A percentile compares a stretch with the other conserved stretches of the same genome.
Evolutionary conservation across 106 monocot species (phyloP).

Genomic region (Allium cepa): DNA sequence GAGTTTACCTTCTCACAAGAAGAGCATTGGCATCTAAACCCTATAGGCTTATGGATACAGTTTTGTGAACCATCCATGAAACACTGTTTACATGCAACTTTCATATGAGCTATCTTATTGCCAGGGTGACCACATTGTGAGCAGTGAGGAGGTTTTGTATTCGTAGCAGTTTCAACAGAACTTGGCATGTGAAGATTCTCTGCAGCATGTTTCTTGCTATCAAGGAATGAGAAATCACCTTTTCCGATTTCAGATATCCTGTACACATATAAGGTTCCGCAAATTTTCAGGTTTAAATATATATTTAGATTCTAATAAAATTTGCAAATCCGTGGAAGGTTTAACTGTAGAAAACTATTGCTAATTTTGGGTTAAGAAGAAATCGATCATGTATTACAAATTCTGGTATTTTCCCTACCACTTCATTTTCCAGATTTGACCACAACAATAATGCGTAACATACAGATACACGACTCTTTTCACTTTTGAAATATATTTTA

Average conservation of each 20-base stretch:
- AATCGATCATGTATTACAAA: too few species aligned
- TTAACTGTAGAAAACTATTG: too few species aligned
- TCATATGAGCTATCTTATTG: constrained; percentile 51
- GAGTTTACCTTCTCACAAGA: constrained; percentile 54
- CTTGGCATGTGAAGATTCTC: constrained; percentile 16
- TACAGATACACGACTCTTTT: too few species aligned
- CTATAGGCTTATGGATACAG: constrained; percentile 58
- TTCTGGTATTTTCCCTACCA: too few species aligned
- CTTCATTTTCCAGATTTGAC: too few species aligned
- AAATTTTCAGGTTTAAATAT: too few species aligned
- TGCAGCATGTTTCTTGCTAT: constrained; percentile 6
- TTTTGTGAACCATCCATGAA: constrained; percentile 29
- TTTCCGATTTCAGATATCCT: constrained; percentile 73
- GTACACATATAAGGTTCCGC: constrained; percentile 4
- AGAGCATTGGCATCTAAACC: constrained; percentile 76
- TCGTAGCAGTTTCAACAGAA: constrained; percentile 12
- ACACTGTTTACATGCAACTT: constrained; percentile 57
- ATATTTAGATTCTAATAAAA: too few species aligned
- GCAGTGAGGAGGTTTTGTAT: constrained; percentile 57
- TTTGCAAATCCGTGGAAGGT: too few species aligned
- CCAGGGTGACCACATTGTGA: constrained; percentile 94
- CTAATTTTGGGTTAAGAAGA: too few species aligned
- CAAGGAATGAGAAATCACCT: constrained; percentile 15
- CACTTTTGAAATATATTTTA: too few species aligned
- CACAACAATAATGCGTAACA: too few species aligned